Percentiles rank a stretch among this genome's conserved stretches.
Conservation (phyloP, 345 rosid genomes). For the Psidium guajava region DNA sequence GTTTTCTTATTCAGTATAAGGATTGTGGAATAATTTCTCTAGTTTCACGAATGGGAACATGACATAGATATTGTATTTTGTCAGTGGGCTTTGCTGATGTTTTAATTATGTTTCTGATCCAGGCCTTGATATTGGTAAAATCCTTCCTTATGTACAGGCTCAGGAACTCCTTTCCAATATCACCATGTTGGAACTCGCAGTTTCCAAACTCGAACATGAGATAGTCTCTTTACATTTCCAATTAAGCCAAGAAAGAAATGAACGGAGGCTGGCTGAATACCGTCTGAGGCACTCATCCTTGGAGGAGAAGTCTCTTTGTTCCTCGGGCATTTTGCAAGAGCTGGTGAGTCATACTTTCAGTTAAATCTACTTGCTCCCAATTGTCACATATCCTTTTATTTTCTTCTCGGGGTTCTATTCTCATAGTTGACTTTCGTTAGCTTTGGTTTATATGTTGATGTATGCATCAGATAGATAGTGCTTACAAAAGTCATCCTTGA, state of each 20-base stretch:
- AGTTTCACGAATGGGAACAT: neutral
- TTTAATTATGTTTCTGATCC: neutral
- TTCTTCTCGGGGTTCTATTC: neutral
- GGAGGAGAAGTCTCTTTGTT: constrained; percentile 26
- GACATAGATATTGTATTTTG: neutral
- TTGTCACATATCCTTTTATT: neutral
- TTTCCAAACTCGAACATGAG: constrained; percentile 70
- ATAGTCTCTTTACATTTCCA: constrained; percentile 80
- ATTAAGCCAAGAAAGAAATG: constrained; percentile 89
- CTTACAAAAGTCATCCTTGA: neutral
- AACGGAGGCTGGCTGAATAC: constrained; percentile 74
- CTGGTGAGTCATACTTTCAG: constrained; percentile 7
- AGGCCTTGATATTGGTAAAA: neutral
- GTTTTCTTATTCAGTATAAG: neutral
- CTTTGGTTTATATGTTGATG: neutral
- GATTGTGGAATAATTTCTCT: neutral
- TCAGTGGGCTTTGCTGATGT: neutral
- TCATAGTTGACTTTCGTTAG: neutral
- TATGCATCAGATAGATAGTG: neutral
- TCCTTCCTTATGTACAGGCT: constrained; percentile 26
- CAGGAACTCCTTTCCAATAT: constrained; percentile 66
- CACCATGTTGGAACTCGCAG: constrained; percentile 48
- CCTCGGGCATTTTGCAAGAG: constrained; percentile 7
- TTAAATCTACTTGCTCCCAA: neutral
- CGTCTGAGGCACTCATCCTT: constrained; percentile 48